phyloP scores from a whole-genome alignment of 2,329 filamentous ascomycete genomes.

The Orbilia quercus region DNA sequence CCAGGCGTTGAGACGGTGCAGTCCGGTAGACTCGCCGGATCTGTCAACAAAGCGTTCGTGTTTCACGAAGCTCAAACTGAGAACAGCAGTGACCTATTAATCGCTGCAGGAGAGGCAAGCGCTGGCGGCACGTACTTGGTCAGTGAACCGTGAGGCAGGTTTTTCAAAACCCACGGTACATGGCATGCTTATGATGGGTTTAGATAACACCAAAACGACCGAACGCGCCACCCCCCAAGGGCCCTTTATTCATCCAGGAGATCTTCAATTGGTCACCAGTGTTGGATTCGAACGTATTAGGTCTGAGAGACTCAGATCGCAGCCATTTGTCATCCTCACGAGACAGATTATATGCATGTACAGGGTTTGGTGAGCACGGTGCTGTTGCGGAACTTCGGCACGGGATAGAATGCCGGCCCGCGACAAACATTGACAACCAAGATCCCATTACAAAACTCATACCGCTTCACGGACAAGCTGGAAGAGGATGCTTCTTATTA shows the following conservation, averaged over 20 bases:
- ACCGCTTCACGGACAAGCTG: slow-evolving; percentile 27
- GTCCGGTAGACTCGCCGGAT: slow-evolving; percentile 67
- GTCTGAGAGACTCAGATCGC: slow-evolving; percentile 60
- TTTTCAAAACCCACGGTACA: background rate
- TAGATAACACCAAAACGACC: slow-evolving; percentile 46
- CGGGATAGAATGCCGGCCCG: slow-evolving; percentile 75
- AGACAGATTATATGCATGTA: slow-evolving; percentile 72
- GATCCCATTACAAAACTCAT: slow-evolving; percentile 46
- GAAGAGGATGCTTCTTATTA: slow-evolving; percentile 34
- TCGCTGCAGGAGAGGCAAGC: slow-evolving; percentile 81
- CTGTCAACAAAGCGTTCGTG: slow-evolving; percentile 84
- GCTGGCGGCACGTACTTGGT: slow-evolving; percentile 81
- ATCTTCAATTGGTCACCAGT: slow-evolving; percentile 70
- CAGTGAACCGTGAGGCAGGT: slow-evolving; percentile 22
- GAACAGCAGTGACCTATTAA: slow-evolving; percentile 76
- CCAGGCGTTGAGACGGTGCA: slow-evolving; percentile 37
- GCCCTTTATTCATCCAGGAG: slow-evolving; percentile 62
- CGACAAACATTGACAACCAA: slow-evolving; percentile 32
- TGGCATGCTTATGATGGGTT: slow-evolving; percentile 1
- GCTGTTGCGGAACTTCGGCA: slow-evolving; percentile 75
- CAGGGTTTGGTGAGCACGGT: slow-evolving; percentile 72
- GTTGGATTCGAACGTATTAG: slow-evolving; percentile 64
- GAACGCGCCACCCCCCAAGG: slow-evolving; percentile 63
- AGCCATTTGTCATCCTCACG: slow-evolving; percentile 55
- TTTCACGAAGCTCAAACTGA: slow-evolving; percentile 65